phyloP scores from a whole-genome alignment of 2,329 filamentous ascomycete genomes.

The Penicillium vulpinum region DNA sequence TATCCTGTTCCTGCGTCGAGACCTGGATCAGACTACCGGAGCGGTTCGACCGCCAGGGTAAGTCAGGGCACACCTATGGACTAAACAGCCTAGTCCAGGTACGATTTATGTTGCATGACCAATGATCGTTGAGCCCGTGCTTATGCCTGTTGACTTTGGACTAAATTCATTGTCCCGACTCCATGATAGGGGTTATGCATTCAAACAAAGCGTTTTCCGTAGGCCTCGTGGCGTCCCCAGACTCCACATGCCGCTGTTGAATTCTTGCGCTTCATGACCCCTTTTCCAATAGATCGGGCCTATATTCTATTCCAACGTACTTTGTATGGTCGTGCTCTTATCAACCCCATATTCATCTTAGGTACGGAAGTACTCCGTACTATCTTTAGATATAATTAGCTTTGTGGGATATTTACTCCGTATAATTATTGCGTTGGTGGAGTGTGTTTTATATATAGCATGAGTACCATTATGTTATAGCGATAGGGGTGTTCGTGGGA shows the following conservation, averaged over 20 bases:
- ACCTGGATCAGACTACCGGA: conserved; percentile 2
- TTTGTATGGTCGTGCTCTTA: not conserved
- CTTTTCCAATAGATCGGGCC: conserved; percentile 13
- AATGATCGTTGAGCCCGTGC: conserved; percentile 2
- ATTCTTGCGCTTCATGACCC: conserved; percentile 8
- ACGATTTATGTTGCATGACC: not conserved
- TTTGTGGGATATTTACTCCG: conserved; percentile 6
- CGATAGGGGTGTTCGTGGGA: conserved; percentile 8
- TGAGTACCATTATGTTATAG: not conserved
- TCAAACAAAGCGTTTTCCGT: not conserved
- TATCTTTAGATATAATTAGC: conserved; percentile 12
- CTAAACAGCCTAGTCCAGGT: not conserved
- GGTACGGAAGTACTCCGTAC: too few species aligned
- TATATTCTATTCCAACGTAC: conserved; percentile 8
- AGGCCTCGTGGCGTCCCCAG: conserved; percentile 20
- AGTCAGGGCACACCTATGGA: not conserved
- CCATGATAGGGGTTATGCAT: conserved; percentile 19
- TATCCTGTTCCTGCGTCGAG: conserved; percentile 14
- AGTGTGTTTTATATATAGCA: not conserved
- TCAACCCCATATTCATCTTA: conserved; percentile 7
- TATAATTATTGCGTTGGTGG: conserved; percentile 13
- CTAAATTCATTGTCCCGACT: not conserved
- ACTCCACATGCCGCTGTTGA: conserved; percentile 23
- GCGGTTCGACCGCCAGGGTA: conserved; percentile 9
- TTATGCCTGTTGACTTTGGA: not conserved